phyloP scores from a whole-genome alignment of 139 green algal genomes.

The Chlorella ohadii region DNA sequence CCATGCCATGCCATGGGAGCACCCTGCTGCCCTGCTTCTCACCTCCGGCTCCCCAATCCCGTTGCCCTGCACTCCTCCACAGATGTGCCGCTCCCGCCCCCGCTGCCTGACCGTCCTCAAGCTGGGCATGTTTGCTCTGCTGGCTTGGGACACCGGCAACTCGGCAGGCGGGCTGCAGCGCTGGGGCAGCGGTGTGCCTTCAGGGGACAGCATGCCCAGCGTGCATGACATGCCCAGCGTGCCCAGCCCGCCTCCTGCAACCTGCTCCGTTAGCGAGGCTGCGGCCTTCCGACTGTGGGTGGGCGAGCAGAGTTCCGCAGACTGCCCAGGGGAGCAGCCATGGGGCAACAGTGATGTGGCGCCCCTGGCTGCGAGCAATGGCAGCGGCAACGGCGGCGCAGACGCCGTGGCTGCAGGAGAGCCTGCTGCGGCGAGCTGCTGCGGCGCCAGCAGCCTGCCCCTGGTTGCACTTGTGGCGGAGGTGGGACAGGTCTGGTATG shows the following conservation, averaged over 20 bases:
- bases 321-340: no score
- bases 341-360: no score
- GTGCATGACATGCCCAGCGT: neutral
- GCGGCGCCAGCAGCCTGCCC: neutral
- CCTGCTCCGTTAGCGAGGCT: neutral
- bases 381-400: neutral
- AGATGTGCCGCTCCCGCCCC: neutral
- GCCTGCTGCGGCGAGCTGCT: neutral
- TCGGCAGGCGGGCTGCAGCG: neutral
- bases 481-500: slow-evolving; percentile 6
- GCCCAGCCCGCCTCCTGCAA: neutral
- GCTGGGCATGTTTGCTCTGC: slow-evolving; percentile 4
- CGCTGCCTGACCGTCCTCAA: slow-evolving; percentile 19
- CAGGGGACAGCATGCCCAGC: neutral
- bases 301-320: no score
- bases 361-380: no score
- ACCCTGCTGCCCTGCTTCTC: no score
- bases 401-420: neutral
- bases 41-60: no score
- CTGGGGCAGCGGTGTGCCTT: neutral
- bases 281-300: neutral
- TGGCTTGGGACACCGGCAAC: neutral
- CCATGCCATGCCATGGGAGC: no score
- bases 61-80: no score
- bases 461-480: neutral